A percentile compares a stretch with the other conserved stretches of the same genome.
These are phyloP conservation scores for Tylopilus felleus DNA, from an alignment of 768 basidiomycete genomes.

Conservation along the genomic window DNA sequence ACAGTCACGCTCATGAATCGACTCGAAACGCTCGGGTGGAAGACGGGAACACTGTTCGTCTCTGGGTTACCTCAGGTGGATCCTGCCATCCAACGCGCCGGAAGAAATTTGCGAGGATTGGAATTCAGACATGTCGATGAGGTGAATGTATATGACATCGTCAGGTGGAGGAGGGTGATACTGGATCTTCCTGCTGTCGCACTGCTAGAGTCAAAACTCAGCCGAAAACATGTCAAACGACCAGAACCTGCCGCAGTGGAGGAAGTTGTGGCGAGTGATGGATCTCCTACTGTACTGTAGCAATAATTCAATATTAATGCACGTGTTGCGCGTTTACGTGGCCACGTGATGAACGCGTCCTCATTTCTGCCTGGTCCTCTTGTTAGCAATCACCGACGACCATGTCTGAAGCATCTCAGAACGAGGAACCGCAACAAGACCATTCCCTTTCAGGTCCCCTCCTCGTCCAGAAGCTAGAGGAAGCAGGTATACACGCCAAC, in stretches of 20 bases:
- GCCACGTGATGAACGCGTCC: constrained; percentile 33
- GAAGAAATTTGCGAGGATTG: constrained; percentile 69
- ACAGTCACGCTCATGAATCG: constrained; percentile 63
- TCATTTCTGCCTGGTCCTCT: neutral
- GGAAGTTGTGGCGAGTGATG: neutral
- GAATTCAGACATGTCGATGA: constrained; percentile 62
- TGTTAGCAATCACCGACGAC: neutral
- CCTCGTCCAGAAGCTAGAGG: constrained; percentile 79
- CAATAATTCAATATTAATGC: neutral
- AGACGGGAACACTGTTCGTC: constrained; percentile 69
- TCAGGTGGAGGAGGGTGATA: constrained; percentile 80
- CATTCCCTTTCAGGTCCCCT: constrained; percentile 72
- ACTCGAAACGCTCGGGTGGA: constrained; percentile 62
- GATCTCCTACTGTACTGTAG: neutral
- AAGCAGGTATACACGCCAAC: constrained; percentile 82
- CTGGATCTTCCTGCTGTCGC: constrained; percentile 84
- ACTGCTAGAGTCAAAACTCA: constrained; percentile 62
- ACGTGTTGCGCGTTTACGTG: constrained; percentile 18
- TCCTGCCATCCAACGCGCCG: constrained; percentile 54
- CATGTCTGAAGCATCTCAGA: constrained; percentile 51
- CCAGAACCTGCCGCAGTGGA: constrained; percentile 6
- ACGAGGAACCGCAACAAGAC: constrained; percentile 47
- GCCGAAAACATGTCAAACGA: constrained; percentile 32
- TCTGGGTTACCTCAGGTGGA: constrained; percentile 59
- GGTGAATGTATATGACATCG: constrained; percentile 74